Conservation (phyloP, 495 filamentous ascomycete species). For the Talaromyces borbonicus region DNA sequence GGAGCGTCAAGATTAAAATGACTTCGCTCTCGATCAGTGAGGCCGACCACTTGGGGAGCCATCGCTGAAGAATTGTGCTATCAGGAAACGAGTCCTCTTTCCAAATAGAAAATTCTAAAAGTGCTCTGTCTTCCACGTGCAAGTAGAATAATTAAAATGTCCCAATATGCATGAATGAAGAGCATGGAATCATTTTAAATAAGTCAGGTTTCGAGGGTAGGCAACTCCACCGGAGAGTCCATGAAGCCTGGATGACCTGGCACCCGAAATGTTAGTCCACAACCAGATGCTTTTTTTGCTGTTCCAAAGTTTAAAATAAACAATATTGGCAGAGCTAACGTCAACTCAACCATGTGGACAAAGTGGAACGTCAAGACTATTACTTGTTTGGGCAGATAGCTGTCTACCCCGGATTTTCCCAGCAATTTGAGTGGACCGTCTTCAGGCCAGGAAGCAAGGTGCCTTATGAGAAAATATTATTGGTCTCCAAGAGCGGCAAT, state of each 20-base stretch:
- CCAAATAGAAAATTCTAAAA: neutral
- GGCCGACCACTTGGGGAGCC: conserved; percentile 8
- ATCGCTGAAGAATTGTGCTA: too few relatives aligned
- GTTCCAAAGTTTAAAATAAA: too few relatives aligned
- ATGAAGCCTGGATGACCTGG: neutral
- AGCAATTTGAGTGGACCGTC: too few relatives aligned
- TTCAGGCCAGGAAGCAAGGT: too few relatives aligned
- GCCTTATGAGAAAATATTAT: too few relatives aligned
- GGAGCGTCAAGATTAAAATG: conserved; percentile 15
- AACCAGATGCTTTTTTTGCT: too few relatives aligned
- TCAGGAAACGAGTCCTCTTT: too few relatives aligned
- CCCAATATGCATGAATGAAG: too few relatives aligned
- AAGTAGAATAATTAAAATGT: neutral
- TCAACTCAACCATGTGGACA: neutral
- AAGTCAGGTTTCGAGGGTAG: neutral
- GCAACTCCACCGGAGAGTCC: neutral
- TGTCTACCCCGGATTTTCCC: conserved; percentile 1
- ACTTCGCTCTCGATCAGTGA: conserved; percentile 15
- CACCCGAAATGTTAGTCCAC: too few relatives aligned
- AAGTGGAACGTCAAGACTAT: neutral
- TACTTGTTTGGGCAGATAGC: neutral
- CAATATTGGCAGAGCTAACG: neutral
- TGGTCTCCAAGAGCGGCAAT: too few relatives aligned
- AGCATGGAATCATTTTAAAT: neutral
- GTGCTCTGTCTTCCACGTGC: neutral